Base-by-base conservation (phyloP, 805 yeast genomes). In the Pichia thaimueangensis region DNA sequence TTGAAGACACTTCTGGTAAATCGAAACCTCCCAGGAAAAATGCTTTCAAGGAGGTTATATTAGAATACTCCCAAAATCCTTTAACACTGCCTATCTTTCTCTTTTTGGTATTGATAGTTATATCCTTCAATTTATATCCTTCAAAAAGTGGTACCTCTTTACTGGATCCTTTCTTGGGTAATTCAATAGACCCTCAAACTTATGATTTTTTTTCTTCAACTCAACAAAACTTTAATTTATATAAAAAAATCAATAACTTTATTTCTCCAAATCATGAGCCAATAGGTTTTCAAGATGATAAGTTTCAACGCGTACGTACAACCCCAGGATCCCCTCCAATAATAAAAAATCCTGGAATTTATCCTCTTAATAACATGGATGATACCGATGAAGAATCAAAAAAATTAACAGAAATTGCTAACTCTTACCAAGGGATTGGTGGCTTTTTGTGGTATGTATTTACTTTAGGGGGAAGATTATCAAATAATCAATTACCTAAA, bases 311-410 rank as follows among this genome's bases (percentile, higher is more conserved):
- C 8, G 17, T 30, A 24, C 48, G 45, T 27, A 54, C 48, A 25
- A 54, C 46, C 24, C 56, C 57, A 4, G 65, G 65, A 4, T 43
- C 54, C 5, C 63, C 63, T 11, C 60, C 60, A 11, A 31, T 48
- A 2, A 51, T 58, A 3, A 25, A 34, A 5, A 37, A 47, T 28
- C 64, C 64, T 2, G 64, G 64, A 0, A 53, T 60, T 6, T 59
- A 50, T 35, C 40, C 43, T 6, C 24, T 37, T 22, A 45, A 45
- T 19, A 41, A 43, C 22, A n/a, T 30, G 13, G 22, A 27, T 17
- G 9, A 6, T 6, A 15, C 17, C 16, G 23, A n/a, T 19, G 34
- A 31, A 5, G 13, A 17, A 19, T 15, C 23, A 17, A 25, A 9
- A 10, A 20, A 11, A 11, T 4, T 20, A 12, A 12, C 4, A n/a